These are phyloP conservation scores for Dictyophora rubrovolvata DNA, from an alignment of 768 basidiomycete species.

Conservation along the genomic window DNA sequence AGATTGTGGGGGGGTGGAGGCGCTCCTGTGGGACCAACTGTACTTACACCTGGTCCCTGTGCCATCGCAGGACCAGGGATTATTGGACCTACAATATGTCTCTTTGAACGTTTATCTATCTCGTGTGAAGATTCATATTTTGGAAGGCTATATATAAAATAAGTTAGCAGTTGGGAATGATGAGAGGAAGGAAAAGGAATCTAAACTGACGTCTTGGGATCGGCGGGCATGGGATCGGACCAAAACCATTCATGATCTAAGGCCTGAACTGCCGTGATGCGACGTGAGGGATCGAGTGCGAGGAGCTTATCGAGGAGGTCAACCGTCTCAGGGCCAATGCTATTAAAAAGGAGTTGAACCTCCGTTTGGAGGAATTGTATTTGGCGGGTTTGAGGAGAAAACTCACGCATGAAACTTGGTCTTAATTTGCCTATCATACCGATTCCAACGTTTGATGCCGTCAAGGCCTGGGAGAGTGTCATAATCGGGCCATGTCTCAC, in stretches of 20 bases:
- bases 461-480: conserved; percentile 71
- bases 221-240: conserved; percentile 79
- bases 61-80: not conserved
- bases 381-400: not conserved
- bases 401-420: conserved; percentile 51
- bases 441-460: conserved; percentile 54
- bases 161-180: not conserved
- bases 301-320: conserved; percentile 79
- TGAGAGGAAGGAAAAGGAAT: not conserved
- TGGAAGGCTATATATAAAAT: conserved; percentile 41
- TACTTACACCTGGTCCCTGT: not conserved
- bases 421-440: conserved; percentile 43
- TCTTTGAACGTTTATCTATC: conserved; percentile 64
- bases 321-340: conserved; percentile 61
- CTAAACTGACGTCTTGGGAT: conserved; percentile 58
- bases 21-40: no score
- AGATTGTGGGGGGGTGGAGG: not conserved
- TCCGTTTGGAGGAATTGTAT: not conserved
- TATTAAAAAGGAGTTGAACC: conserved; percentile 18
- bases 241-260: conserved; percentile 93
- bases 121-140: conserved; percentile 77
- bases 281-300: conserved; percentile 70
- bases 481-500: conserved; percentile 58
- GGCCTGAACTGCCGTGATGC: conserved; percentile 78
- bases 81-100: conserved; percentile 19